phyloP scores from a whole-genome alignment of 129 eudicot species.

The Heracleum sosnowskyi region DNA sequence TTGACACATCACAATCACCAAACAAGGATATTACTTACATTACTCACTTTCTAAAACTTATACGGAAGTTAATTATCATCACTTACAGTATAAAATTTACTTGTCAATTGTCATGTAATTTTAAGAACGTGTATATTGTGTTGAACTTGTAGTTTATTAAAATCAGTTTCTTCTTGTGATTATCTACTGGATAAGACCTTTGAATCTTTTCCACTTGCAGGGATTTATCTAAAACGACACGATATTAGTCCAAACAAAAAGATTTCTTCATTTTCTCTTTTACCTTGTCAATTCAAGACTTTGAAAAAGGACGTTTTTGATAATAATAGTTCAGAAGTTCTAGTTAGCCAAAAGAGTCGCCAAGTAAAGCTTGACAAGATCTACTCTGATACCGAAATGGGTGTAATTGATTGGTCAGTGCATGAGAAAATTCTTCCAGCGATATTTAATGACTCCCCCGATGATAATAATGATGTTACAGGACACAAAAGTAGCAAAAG shows the following conservation, averaged over 20 bases:
- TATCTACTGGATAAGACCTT: not conserved
- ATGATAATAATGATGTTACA: constrained; percentile 30
- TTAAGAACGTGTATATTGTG: not conserved
- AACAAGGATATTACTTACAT: not conserved
- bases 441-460: constrained; percentile 31
- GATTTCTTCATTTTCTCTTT: constrained; percentile 44
- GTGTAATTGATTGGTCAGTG: constrained; percentile 44
- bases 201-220: constrained; percentile 34
- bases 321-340: constrained; percentile 28
- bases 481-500: constrained; percentile 31
- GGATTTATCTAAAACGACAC: constrained; percentile 63
- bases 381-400: constrained; percentile 37
- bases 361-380: constrained; percentile 22
- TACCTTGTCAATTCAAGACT: constrained; percentile 62
- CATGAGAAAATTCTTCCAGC: constrained; percentile 47
- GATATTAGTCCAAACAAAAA: constrained; percentile 41
- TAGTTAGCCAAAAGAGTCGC: constrained; percentile 22
- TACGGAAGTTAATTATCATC: not conserved
- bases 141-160: not conserved
- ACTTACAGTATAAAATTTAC: not conserved
- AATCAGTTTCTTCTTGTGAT: not conserved
- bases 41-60: not conserved
- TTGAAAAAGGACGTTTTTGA: constrained; percentile 19
- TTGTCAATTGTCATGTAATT: not conserved
- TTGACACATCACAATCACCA: not conserved